Conservation (phyloP, 2,329 filamentous ascomycete genomes). For the Ilyonectria robusta region DNA sequence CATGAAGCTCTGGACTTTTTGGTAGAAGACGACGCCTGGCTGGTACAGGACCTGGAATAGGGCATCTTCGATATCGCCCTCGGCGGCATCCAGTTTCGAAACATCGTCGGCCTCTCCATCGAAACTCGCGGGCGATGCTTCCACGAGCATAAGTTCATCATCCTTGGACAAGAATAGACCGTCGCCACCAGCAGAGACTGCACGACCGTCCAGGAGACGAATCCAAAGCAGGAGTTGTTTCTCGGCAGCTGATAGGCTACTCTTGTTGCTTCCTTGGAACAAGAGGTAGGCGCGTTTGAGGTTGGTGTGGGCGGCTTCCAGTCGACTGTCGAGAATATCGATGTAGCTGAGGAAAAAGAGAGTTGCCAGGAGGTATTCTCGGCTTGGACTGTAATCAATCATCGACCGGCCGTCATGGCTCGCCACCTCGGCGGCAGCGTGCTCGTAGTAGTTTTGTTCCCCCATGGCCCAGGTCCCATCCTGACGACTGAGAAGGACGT, state of each 20-base stretch:
- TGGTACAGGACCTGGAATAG: constrained; percentile 69
- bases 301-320: constrained; percentile 63
- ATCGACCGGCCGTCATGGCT: constrained; percentile 41
- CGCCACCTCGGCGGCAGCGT: constrained; percentile 53
- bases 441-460: constrained; percentile 56
- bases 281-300: constrained; percentile 64
- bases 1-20: constrained; percentile 71
- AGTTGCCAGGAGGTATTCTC: constrained; percentile 63
- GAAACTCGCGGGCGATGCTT: constrained; percentile 59
- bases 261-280: constrained; percentile 59
- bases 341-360: constrained; percentile 70
- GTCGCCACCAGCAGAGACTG: constrained; percentile 69
- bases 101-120: constrained; percentile 49
- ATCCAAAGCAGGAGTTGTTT: constrained; percentile 68
- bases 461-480: constrained; percentile 51
- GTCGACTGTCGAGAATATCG: constrained; percentile 61
- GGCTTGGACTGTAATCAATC: constrained; percentile 47
- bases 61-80: constrained; percentile 62
- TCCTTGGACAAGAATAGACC: constrained; percentile 65
- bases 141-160: constrained; percentile 61
- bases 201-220: constrained; percentile 67
- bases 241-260: constrained; percentile 56
- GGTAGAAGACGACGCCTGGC: constrained; percentile 70
- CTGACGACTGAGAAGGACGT: constrained; percentile 57
- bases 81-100: constrained; percentile 40